phyloP scores from a whole-genome alignment of 306 rosid genomes.

The Potentilla sterilis region DNA sequence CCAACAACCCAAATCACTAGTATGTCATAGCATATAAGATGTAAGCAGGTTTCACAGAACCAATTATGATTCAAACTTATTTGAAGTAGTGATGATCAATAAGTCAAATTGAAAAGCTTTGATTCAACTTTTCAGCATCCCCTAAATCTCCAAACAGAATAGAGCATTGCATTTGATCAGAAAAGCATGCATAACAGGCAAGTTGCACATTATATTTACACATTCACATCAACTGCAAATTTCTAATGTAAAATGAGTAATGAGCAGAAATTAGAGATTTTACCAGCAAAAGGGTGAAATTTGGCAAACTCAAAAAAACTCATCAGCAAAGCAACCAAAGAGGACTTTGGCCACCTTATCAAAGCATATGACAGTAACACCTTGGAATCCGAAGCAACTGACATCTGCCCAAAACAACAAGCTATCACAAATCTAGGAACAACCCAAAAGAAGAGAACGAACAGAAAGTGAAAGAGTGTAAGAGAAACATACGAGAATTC shows the following conservation, averaged over 20 bases:
- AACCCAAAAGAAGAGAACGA: background rate
- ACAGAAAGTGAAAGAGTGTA: too few species aligned
- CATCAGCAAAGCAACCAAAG: conserved; percentile 77
- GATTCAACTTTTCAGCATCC: background rate
- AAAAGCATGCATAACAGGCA: background rate
- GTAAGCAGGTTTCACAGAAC: background rate
- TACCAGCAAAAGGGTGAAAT: conserved; percentile 64
- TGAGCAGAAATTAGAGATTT: background rate
- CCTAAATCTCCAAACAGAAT: background rate
- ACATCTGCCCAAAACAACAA: conserved; percentile 43
- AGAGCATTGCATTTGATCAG: background rate
- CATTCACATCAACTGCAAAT: background rate
- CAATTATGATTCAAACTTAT: background rate
- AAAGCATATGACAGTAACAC: conserved; percentile 64
- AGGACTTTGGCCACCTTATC: conserved; percentile 63
- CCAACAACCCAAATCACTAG: background rate
- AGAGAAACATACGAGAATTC: conserved; percentile 43
- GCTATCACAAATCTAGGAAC: background rate
- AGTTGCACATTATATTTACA: too few species aligned
- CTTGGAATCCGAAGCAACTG: conserved; percentile 62
- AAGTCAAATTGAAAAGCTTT: background rate
- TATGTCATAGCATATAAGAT: background rate
- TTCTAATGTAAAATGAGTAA: background rate
- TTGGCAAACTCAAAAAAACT: conserved; percentile 68
- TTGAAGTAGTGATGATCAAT: background rate